Evolutionary conservation across 2,329 filamentous ascomycete species (phyloP), one percentile per base, ranked within the genome.

Genomic region (Colletotrichum cuscutae): DNA sequence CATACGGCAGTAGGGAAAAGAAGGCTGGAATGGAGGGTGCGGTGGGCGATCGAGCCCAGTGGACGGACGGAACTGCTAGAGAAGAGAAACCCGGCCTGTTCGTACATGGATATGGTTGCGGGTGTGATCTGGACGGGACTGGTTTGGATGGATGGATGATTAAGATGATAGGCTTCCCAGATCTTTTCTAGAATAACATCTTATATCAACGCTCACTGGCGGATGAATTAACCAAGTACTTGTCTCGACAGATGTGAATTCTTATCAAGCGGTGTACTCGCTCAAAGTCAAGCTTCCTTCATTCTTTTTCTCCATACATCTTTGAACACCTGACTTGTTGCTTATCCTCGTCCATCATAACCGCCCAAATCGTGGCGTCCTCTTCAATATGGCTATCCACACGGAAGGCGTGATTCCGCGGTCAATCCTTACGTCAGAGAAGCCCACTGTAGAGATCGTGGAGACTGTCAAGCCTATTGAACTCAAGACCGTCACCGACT

Each of bases 391-490:
- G 71, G 66, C 66, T 1, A 65, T 73, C 35, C 66, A 65, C 32
- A 65, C 66, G 0, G 60, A 73, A 65, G 54, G 71, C 13, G 8
- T 71, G 28, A 22, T 49, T 35, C 12, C 67, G 57, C 70, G 71
- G 67, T 65, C 56, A 24, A 42, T 69, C 7, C 57, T 71, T 26
- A 32, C 54, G 2, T 71, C 60, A 1, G 67, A 73, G 57, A 71
- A 71, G 62, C 67, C 67, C 12, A 61, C 66, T 2, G 60, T 73
- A 5, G 71, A 57, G 54, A 49, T 62, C 15, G 56, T 66, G 56
- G 71, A 73, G 60, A 71, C 54, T 3, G 67, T 54, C 56, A 71
- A 71, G 67, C 61, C 66, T 32, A n/a, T 65, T 9, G 67, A 73
- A 24, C 62, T 63, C 13, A 60, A 26, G 5, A 73, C 67, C 2